Evolutionary conservation across 164 flowering plant species (phyloP).

Genomic region (Kingdonia uniflora): DNA sequence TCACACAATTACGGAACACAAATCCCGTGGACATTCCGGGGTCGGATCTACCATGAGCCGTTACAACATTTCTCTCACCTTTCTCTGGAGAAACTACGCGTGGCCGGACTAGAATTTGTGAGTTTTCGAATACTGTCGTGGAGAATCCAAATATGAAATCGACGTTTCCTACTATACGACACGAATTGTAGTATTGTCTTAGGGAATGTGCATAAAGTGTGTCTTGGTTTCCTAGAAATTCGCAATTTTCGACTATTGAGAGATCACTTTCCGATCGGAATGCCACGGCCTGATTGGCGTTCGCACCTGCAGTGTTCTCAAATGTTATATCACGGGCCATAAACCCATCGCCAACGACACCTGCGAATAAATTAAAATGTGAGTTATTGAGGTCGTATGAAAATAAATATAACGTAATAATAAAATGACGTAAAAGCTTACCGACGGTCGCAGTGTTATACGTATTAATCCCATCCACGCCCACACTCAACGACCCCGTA

Average conservation of each 20-base stretch:
- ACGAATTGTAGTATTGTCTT: constrained; percentile 45
- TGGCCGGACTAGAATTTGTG: constrained; percentile 30
- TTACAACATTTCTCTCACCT: constrained; percentile 40
- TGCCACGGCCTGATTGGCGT: constrained; percentile 50
- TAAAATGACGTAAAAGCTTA: background rate
- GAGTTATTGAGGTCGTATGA: background rate
- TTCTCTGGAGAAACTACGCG: constrained; percentile 12
- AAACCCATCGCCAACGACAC: constrained; percentile 35
- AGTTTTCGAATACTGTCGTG: constrained; percentile 33
- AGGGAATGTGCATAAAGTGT: constrained; percentile 39
- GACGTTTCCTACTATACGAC: constrained; percentile 41
- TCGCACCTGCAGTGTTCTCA: constrained; percentile 42
- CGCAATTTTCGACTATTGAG: constrained; percentile 38
- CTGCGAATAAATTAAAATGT: constrained; percentile 15
- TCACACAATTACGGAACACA: background rate
- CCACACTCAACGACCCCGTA: background rate
- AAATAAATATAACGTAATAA: background rate
- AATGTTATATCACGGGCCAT: constrained; percentile 36
- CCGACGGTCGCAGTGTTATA: background rate
- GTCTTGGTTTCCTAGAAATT: constrained; percentile 51
- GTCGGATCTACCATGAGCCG: constrained; percentile 70
- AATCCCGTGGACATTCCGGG: constrained; percentile 14
- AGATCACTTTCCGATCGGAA: constrained; percentile 29
- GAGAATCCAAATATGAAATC: constrained; percentile 60
- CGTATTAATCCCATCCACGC: background rate